These are phyloP conservation scores for Aureobasidium musti DNA, from an alignment of 2,329 filamentous ascomycete genomes.

Conservation along the genomic window DNA sequence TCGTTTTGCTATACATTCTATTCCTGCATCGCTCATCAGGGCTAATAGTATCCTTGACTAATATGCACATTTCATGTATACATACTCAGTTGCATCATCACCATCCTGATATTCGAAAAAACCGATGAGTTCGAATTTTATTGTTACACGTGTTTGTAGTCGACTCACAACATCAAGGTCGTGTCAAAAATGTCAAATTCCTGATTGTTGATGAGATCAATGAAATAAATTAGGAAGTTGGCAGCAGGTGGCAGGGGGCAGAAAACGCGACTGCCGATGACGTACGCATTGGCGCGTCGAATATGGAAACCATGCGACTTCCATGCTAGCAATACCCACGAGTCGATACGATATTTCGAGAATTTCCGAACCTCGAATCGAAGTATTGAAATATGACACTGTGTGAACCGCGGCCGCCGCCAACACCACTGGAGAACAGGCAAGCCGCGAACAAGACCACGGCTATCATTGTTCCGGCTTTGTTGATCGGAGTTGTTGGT, in stretches of 20 bases:
- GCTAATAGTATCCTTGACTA: background rate
- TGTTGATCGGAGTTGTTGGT: constrained; percentile 66
- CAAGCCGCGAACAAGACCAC: constrained; percentile 56
- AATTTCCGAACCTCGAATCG: background rate
- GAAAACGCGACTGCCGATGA: constrained; percentile 21
- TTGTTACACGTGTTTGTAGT: background rate
- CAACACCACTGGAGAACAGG: constrained; percentile 30
- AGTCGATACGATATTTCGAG: background rate
- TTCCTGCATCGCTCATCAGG: background rate
- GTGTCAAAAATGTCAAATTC: background rate
- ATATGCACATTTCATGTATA: background rate
- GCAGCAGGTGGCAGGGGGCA: constrained; percentile 4
- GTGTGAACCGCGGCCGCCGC: constrained; percentile 22
- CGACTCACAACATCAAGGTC: background rate
- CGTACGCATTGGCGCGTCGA: constrained; percentile 3
- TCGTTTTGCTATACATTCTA: background rate
- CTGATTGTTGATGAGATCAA: background rate
- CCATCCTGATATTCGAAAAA: no score
- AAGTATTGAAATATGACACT: constrained; percentile 8
- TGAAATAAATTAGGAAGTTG: constrained; percentile 8
- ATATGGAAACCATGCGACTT: constrained; percentile 9
- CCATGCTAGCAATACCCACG: background rate
- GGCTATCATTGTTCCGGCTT: constrained; percentile 67
- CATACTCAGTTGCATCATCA: background rate
- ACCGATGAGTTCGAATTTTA: no score